Base-by-base conservation (phyloP, 2,329 filamentous ascomycete species). In the Arthrobotrys musiformis region DNA sequence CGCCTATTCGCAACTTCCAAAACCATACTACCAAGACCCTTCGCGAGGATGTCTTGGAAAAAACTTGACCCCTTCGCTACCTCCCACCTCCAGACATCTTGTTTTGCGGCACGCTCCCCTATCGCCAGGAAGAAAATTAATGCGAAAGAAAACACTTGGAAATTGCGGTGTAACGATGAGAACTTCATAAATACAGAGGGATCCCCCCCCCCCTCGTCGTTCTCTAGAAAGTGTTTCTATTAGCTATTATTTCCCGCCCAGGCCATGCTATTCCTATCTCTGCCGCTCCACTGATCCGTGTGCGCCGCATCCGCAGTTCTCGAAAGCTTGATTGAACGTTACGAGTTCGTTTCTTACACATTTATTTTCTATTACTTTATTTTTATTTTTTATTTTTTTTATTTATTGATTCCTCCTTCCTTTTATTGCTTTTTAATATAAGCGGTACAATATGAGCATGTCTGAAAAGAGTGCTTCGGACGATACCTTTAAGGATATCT, bases 11-110 rank as follows among this genome's bases (percentile, higher is more conserved):
- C 66, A 77, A 52, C 66, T 77, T 70, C 73, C 73, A 35, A 56
- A 77, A 77, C 30, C 58, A 77, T 35, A 46, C 50, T 63, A 44
- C 73, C 73, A 70, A 77, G 66, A 64, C 60, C 50, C 61, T 67
- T 77, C 66, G 73, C 66, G 73, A 77, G 66, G 28, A 56, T 70
- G 73, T 77, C 73, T 77, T 77, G 73, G 73, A 70, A 70, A 77
- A 66, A 64, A 61, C 15, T 70, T 77, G 66, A 68, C 73, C 46
- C 46, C 44, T 54, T 63, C 40, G 50, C 26, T 70, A 61, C 66
- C 66, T 64, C 28, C 72, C 64, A 76, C 58, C 64, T 69, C 72
- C 56, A 75, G 56, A 30, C 40, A 56, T 56, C 42, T 19, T 44
- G 40, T 56, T 54, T 54, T 58, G 40, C 58, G 58, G 58, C 58